Percentiles rank a stretch among this genome's conserved stretches.
These are phyloP conservation scores for Trichophyton benhamiae DNA, from an alignment of 2,329 filamentous ascomycete genomes.

Conservation along the genomic window DNA sequence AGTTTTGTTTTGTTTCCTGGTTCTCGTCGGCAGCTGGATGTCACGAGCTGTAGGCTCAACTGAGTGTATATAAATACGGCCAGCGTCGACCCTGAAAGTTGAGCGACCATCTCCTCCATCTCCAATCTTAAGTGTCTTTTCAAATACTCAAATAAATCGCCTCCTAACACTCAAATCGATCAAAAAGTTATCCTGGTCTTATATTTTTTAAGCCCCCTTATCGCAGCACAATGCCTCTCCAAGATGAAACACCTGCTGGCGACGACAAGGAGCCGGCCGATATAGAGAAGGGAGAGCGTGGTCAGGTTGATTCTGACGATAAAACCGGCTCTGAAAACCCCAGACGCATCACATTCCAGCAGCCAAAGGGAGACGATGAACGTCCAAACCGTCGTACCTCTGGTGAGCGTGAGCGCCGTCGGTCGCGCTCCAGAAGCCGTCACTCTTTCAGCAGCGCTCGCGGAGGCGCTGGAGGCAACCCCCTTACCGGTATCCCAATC, in stretches of 20 bases:
- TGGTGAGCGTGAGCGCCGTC: constrained; percentile 3
- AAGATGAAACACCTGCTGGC: background rate
- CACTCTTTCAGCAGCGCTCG: constrained; percentile 8
- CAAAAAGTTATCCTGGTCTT: background rate
- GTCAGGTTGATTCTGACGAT: background rate
- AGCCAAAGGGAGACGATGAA: background rate
- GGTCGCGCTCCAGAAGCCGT: constrained; percentile 7
- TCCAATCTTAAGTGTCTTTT: background rate
- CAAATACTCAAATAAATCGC: background rate
- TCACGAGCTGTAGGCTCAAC: background rate
- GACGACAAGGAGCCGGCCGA: constrained; percentile 2
- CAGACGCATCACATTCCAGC: constrained; percentile 5
- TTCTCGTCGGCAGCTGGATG: background rate
- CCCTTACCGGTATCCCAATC: constrained; percentile 22
- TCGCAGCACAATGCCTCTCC: constrained; percentile 1
- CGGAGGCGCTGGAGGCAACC: constrained; percentile 7
- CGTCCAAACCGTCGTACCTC: constrained; percentile 4
- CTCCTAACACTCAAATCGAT: background rate
- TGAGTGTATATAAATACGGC: constrained; percentile 7
- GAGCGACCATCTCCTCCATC: background rate
- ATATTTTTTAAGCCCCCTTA: background rate
- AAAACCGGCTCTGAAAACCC: background rate
- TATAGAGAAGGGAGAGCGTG: constrained; percentile 1
- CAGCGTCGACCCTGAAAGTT: background rate
- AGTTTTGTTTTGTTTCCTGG: background rate